Base-by-base conservation (phyloP, 2,329 filamentous ascomycete genomes). In the Alternaria novae-zelandiae region DNA sequence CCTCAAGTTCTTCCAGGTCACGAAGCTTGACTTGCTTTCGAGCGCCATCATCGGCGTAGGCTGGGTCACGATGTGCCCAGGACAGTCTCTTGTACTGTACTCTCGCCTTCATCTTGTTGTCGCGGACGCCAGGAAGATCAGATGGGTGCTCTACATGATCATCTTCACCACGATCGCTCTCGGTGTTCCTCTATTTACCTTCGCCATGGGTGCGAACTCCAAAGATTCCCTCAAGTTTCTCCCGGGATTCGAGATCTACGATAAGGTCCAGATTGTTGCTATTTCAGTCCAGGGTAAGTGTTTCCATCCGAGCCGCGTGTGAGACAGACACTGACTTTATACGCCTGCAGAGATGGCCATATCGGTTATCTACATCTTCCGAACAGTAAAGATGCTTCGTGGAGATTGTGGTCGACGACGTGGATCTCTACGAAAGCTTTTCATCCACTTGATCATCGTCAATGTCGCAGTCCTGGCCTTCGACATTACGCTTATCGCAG, bases 51-150 rank as follows among this genome's bases (percentile, higher is more conserved):
- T 63, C 43, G 60, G 46, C 21, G 43, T 69, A 4, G 70, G 86
- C 8, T 86, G 87, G 84, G 84, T 84, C 71, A 70, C 78, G 3
- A 88, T 89, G 86, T 85, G 89, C 0, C 87, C 86, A 0, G 88
- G 87, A 0, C 86, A 88, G 70, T 83, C 84, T 0, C 63, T 89
- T 13, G 87, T 90, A 1, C 78, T 90, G 0, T 90, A 87, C 76
- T 89, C 87, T 1, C 82, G 88, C 3, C 80, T 90, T 0, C 86
- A 89, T 70, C 79, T 90, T 2, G 81, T 90, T 7, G 73, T 87
- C 9, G 36, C 36, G 36, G 36, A 41, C 36, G 36, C 9, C 81
- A 63, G 54, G 57, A 68, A 83, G 86, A 77, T 81, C 9, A 71
- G 74, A 3, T 77, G 83, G 13, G 82, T 88, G 3, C 78, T 88